Percentiles rank a stretch among this genome's conserved stretches.
Evolutionary conservation across 129 eudicot species (phyloP).

Genomic region (Flaveria sonorensis): DNA sequence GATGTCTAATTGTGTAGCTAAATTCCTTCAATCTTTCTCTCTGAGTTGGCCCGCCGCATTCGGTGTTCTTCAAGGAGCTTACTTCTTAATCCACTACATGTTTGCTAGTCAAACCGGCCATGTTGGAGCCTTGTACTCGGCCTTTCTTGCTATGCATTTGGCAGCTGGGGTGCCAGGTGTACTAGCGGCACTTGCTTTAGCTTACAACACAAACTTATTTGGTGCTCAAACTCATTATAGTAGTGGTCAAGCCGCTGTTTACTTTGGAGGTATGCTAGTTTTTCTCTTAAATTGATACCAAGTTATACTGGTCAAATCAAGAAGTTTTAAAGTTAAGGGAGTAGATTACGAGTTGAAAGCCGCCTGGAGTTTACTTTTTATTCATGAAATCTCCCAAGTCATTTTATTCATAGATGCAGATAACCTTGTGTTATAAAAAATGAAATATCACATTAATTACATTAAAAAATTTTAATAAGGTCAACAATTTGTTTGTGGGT

Average conservation of each 20-base stretch:
- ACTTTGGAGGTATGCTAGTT: slow-evolving; percentile 74
- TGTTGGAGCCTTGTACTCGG: slow-evolving; percentile 89
- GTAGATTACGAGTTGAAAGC: not conserved
- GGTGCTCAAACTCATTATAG: slow-evolving; percentile 93
- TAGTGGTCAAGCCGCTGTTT: slow-evolving; percentile 96
- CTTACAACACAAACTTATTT: slow-evolving; percentile 79
- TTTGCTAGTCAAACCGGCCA: slow-evolving; percentile 97
- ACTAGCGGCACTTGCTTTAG: slow-evolving; percentile 75
- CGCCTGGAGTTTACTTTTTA: not conserved
- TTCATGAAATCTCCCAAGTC: not conserved
- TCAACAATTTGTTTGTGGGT: not conserved
- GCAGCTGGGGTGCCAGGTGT: slow-evolving; percentile 88
- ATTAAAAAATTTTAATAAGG: not conserved
- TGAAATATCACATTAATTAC: no score
- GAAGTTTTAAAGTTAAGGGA: not conserved
- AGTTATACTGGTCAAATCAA: not conserved
- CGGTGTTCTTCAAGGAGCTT: slow-evolving; percentile 77
- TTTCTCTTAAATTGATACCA: not conserved
- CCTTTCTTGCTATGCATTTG: slow-evolving; percentile 85
- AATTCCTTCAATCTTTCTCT: slow-evolving; percentile 57
- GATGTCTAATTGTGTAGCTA: slow-evolving; percentile 85
- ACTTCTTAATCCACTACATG: slow-evolving; percentile 82
- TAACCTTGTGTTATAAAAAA: no score
- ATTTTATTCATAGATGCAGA: no score
- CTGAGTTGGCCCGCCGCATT: slow-evolving; percentile 93